These are phyloP conservation scores for Bauhinia variegata DNA, from an alignment of 306 rosid genomes.

Conservation along the genomic window DNA sequence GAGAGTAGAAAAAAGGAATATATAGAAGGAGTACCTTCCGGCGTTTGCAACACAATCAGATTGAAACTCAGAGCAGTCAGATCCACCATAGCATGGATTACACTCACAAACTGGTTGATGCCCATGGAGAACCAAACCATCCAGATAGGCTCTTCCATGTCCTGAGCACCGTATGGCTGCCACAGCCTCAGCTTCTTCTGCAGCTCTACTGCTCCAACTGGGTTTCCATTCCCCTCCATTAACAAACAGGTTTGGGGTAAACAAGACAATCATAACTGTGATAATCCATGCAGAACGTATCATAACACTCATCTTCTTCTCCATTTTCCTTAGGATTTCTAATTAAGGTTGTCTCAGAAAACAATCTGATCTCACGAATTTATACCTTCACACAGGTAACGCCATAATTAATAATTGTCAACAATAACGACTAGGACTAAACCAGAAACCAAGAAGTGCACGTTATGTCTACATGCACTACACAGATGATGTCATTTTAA, in stretches of 20 bases:
- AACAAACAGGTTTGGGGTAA: not conserved
- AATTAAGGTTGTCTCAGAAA: too few relatives aligned
- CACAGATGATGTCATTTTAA: too few relatives aligned
- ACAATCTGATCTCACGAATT: not conserved
- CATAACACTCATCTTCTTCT: not conserved
- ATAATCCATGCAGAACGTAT: not conserved
- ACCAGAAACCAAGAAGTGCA: not conserved
- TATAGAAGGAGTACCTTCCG: slow-evolving; percentile 16
- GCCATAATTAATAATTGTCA: not conserved
- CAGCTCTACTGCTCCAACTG: slow-evolving; percentile 51
- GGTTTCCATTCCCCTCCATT: slow-evolving; percentile 28
- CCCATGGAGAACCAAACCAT: slow-evolving; percentile 48
- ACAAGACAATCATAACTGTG: not conserved
- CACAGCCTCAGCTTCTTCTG: slow-evolving; percentile 52
- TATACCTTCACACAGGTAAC: not conserved
- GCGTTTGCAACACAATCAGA: slow-evolving; percentile 49
- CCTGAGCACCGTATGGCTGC: slow-evolving; percentile 57
- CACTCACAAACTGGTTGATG: slow-evolving; percentile 55
- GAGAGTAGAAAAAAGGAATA: too few relatives aligned
- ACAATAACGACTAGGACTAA: not conserved
- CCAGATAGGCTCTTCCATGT: slow-evolving; percentile 62
- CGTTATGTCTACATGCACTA: not conserved
- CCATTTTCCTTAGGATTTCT: too few relatives aligned
- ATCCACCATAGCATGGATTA: slow-evolving; percentile 51
- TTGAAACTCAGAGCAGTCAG: slow-evolving; percentile 37